Evolutionary conservation across 108 stramenopile species (phyloP), one percentile per base, ranked within the genome.

Genomic region (Pseudonitzschia delicatissima): DNA sequence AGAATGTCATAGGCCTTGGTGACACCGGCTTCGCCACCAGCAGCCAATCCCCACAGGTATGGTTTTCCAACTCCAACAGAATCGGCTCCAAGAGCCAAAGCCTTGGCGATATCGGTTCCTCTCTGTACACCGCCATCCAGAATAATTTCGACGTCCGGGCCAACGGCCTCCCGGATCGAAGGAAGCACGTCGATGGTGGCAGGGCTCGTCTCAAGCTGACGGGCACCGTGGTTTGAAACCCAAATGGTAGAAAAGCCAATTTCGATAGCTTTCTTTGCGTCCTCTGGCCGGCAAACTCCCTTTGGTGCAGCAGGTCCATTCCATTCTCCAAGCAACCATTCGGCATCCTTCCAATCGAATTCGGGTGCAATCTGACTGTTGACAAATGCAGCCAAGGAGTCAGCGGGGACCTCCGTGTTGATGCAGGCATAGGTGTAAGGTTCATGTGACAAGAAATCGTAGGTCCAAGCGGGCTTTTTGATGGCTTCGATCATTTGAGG

Each of bases 151-250:
- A 88, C 93, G 74, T 85, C 92, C 33, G 87, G 87, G 28, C 92
- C 98, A 15, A 96, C 98, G 13, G 88, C 90, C 71, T 85, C 93
- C 44, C 96, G 91, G 57, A 94, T 94, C 33, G 92, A 92, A 3
- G 98, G 98, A 6, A 99, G 77, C 1, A 96, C 92, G 69, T 97
- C 96, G 69, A 97, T 96, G 26, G 97, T 96, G 8, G 98, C 95
- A 0, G 95, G 93, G 9, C 85, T 85, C 28, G 96, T 97, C 62
- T 99, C 98, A 25, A 99, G 81, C 76, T 99, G 98, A 66, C 98
- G 84, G 15, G 95, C 96, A 25, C 98, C 98, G 74, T 99, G 98
- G 73, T 99, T 97, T 45, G 94, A 96, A 28, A 99, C 91, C 98
- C 96, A 97, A 72, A 98, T 97, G 32, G 82, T 91, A 23, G 94